Percentiles rank a stretch among this genome's conserved stretches.
These are phyloP conservation scores for Ogataea saltuana DNA, from an alignment of 805 yeast species.

Conservation along the genomic window DNA sequence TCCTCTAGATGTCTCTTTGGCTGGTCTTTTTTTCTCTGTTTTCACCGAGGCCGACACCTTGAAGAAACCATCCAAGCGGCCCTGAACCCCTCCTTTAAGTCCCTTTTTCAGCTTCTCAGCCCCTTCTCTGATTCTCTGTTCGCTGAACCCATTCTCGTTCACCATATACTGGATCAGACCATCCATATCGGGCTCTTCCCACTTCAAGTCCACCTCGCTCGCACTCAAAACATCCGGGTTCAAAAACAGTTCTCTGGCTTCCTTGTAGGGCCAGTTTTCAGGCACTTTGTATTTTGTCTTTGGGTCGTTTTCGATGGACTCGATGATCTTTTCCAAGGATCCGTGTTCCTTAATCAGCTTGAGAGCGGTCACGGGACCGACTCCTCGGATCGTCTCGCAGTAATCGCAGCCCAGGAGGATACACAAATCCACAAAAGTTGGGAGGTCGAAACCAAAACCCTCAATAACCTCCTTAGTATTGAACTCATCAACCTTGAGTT, in stretches of 20 bases:
- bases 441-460: constrained; percentile 71
- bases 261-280: constrained; percentile 90
- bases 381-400: constrained; percentile 91
- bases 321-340: constrained; percentile 75
- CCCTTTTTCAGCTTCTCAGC: constrained; percentile 84
- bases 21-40: constrained; percentile 40
- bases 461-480: constrained; percentile 65
- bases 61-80: constrained; percentile 90
- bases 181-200: constrained; percentile 87
- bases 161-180: constrained; percentile 84
- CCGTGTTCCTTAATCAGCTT: constrained; percentile 87
- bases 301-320: constrained; percentile 55
- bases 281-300: constrained; percentile 79
- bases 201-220: constrained; percentile 66
- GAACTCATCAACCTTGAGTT: constrained; percentile 87
- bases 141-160: constrained; percentile 85
- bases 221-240: constrained; percentile 77
- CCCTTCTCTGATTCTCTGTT: constrained; percentile 87
- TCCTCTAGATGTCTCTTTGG: constrained; percentile 32
- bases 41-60: constrained; percentile 51
- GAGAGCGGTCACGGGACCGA: constrained; percentile 93
- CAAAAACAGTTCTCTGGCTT: constrained; percentile 80
- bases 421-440: constrained; percentile 86
- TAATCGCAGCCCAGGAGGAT: constrained; percentile 95
- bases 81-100: constrained; percentile 82